Base-by-base conservation (phyloP, 208 protist species). In the Leishmania guyanensis region DNA sequence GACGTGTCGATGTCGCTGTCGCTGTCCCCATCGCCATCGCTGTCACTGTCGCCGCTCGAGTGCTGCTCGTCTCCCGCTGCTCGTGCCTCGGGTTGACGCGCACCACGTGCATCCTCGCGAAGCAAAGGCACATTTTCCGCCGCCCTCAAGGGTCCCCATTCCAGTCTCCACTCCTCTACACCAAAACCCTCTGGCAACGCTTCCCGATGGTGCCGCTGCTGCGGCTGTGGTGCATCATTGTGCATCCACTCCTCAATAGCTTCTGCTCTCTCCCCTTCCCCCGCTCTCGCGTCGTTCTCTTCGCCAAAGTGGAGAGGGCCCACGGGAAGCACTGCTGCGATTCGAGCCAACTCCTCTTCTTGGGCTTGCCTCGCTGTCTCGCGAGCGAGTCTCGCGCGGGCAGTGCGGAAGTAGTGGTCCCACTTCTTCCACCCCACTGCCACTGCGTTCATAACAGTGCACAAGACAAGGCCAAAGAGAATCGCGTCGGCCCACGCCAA, bases 381-480 rank as follows among this genome's bases (percentile, higher is more conserved):
- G 39, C 53, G 53, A 6, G 60, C 71, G n/a, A 75, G 65, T 43
- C 65, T 48, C 26, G 20, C 48, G 17, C 77, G 84, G 4, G 72
- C 65, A 33, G 51, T 8, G 0, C 26, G 50, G 36, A 87, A 87
- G 80, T 78, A 87, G 33, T 79, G 36, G 36, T 79, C 50, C 84
- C 84, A 87, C 64, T 82, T 77, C 14, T 56, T 48, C 69, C 68
- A 87, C 16, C 70, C 76, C 66, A 78, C 51, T 20, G 4, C 20
- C 33, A 82, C 39, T 0, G 58, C 69, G 75, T 80, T 69, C 69
- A 80, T 75, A 54, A 83, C 53, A 29, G 62, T 54, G 79, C 79
- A 83, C 20, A 86, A 1, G 53, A 86, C 26, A 26, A 80, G n/a
- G 6, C 83, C 83, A 46, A 83, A 80, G 62, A 86, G 65, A 17